These are phyloP conservation scores for Cadophora sp. DNA, from an alignment of 2,329 filamentous ascomycete genomes.

Conservation along the genomic window DNA sequence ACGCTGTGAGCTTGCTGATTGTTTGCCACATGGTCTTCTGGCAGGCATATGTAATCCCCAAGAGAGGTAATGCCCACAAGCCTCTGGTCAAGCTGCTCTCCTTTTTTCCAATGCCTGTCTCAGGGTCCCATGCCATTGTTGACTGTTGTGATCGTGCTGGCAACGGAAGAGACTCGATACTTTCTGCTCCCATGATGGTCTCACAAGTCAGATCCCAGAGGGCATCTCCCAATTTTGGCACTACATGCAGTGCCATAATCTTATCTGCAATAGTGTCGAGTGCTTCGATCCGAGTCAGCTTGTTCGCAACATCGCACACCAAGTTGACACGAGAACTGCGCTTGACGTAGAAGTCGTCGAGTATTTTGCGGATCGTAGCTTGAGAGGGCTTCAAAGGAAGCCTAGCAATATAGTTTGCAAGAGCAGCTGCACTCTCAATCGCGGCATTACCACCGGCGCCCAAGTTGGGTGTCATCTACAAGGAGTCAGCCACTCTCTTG, in stretches of 20 bases:
- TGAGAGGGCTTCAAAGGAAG: constrained; percentile 6
- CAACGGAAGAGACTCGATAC: constrained; percentile 41
- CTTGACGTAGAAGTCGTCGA: constrained; percentile 31
- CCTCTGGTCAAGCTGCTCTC: constrained; percentile 37
- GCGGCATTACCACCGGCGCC: constrained; percentile 49
- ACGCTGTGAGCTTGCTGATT: constrained; percentile 1
- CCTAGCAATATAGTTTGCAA: constrained; percentile 42
- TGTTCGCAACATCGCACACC: constrained; percentile 33
- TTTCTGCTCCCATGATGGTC: constrained; percentile 36
- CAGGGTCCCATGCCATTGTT: constrained; percentile 43
- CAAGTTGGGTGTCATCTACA: constrained; percentile 30
- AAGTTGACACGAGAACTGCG: constrained; percentile 32
- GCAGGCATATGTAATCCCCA: constrained; percentile 24
- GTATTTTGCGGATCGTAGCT: constrained; percentile 6
- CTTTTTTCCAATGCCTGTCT: constrained; percentile 38
- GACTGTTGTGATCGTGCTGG: constrained; percentile 35
- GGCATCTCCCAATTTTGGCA: constrained; percentile 34
- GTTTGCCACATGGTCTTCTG: constrained; percentile 31
- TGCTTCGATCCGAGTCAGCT: constrained; percentile 36
- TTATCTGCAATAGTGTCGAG: constrained; percentile 27
- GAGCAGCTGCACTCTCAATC: constrained; percentile 46
- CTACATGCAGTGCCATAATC: constrained; percentile 32
- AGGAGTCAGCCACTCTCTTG: not conserved
- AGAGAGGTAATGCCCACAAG: constrained; percentile 37
- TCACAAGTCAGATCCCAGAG: constrained; percentile 33